Evolutionary conservation across 257 asterid species (phyloP).

Genomic region (Nicotiana otophora): DNA sequence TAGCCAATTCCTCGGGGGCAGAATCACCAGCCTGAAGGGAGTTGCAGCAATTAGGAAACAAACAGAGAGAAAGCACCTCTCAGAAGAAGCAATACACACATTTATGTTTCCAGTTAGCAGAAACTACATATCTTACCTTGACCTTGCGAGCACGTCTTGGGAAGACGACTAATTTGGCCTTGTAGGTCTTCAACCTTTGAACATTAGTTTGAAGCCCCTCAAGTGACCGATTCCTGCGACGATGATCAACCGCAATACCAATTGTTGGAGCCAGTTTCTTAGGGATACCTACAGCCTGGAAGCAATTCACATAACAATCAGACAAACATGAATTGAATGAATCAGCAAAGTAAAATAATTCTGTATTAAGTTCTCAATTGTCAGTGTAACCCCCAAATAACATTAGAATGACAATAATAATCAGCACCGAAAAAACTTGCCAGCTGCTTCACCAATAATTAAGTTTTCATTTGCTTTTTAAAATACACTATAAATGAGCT

Average conservation of each 20-base stretch:
- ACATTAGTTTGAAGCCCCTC: conserved; percentile 69
- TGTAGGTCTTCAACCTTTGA: conserved; percentile 69
- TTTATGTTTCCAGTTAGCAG: neutral
- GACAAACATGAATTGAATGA: neutral
- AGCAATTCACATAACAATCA: neutral
- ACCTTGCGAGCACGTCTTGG: conserved; percentile 58
- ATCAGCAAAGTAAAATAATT: neutral
- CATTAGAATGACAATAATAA: neutral
- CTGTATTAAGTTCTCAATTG: neutral
- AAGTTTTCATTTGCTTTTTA: neutral
- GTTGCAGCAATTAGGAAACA: neutral
- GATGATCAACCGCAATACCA: conserved; percentile 69
- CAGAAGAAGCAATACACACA: neutral
- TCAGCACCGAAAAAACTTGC: neutral
- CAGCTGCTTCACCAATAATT: neutral
- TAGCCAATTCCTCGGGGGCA: neutral
- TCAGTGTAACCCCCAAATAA: neutral
- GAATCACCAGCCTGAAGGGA: neutral
- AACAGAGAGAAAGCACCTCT: neutral
- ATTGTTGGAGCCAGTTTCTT: conserved; percentile 71
- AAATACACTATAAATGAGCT: neutral
- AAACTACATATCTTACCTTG: conserved; percentile 30
- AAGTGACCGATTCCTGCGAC: conserved; percentile 60
- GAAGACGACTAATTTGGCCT: conserved; percentile 73
- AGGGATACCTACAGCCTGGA: conserved; percentile 68